Evolutionary conservation across 805 yeast species (phyloP), one percentile per base, ranked within the genome.

Genomic region (Wickerhamomyces tratensis): DNA sequence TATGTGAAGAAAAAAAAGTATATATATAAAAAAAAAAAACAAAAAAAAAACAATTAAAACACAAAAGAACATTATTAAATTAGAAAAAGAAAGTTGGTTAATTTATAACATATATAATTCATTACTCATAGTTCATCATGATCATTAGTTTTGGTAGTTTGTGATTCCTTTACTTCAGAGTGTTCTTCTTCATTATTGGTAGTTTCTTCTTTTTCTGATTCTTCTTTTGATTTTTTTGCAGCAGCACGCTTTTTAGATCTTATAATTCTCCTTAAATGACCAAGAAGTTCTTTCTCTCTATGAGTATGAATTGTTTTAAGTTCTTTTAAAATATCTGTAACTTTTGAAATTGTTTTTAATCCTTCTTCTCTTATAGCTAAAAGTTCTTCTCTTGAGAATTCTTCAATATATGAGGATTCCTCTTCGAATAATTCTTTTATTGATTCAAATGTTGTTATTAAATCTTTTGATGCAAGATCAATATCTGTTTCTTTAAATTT

Each of bases 271-370:
- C 20, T 38, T 27, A 49, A 29, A 6, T 36, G 36, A 15, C 40
- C 38, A 36, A 49, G 55, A 29, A 64, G 36, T 25, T 62, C 67
- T 31, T 57, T 61, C 37, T 58, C 41, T 40, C 62, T 59, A 41
- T 62, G 60, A 2, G 54, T 50, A 40, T 59, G 54, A 20, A 52
- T 45, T 9, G 48, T 35, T 13, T 47, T 44, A 12, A 62, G 42
- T 1, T 50, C 38, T 25, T 46, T 37, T 7, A 55, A 44, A 5
- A 51, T 42, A 7, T 48, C 42, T 13, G 42, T 41, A 6, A 57
- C 33, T 7, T 50, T 53, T 6, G 42, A 38, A 5, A 51, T 42
- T 6, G 52, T 43, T 4, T 46, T 39, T 15, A 61, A 53, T 34
- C 60, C 61, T 7, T 48, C 49, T 12, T 50, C 44, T 41, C 62